These are phyloP conservation scores for Massariosphaeria phaeospora DNA, from an alignment of 495 filamentous ascomycete species.

Conservation along the genomic window DNA sequence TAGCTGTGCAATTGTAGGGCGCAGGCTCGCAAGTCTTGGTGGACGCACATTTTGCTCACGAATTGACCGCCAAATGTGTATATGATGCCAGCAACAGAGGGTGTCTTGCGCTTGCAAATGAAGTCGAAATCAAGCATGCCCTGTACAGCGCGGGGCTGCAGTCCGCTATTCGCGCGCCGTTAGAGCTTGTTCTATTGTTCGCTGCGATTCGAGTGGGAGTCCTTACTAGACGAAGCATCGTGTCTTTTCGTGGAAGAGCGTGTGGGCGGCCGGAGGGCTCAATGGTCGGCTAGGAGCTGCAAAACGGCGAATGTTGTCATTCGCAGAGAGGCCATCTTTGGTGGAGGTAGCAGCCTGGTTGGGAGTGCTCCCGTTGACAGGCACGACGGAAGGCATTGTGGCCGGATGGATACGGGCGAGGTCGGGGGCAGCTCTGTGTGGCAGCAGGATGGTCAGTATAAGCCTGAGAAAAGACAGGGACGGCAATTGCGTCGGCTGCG, in stretches of 20 bases:
- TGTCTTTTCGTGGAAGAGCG: conserved; percentile 97
- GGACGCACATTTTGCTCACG: conserved; percentile 92
- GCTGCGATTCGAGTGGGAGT: neutral
- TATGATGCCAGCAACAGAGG: conserved; percentile 97
- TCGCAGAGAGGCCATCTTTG: conserved; percentile 57
- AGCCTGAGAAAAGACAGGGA: neutral
- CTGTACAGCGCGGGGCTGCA: conserved; percentile 96
- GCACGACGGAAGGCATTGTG: conserved; percentile 41
- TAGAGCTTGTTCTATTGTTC: conserved; percentile 12
- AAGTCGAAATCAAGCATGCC: conserved; percentile 99
- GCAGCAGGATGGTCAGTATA: neutral
- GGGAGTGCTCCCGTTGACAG: conserved; percentile 23
- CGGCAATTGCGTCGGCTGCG: neutral
- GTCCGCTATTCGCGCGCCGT: conserved; percentile 52
- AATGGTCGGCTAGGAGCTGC: conserved; percentile 84
- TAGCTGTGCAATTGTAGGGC: conserved; percentile 14
- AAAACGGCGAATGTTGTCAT: conserved; percentile 98
- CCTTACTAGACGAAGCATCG: conserved; percentile 97
- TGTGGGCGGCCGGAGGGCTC: conserved; percentile 76
- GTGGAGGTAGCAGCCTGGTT: conserved; percentile 34
- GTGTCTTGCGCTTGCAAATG: conserved; percentile 97
- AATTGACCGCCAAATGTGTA: conserved; percentile 99
- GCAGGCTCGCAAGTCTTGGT: conserved; percentile 14
- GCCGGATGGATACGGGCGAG: conserved; percentile 34
- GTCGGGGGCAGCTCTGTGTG: conserved; percentile 7